Conservation (phyloP, 2,329 filamentous ascomycete genomes). For the Colletotrichum shisoi region DNA sequence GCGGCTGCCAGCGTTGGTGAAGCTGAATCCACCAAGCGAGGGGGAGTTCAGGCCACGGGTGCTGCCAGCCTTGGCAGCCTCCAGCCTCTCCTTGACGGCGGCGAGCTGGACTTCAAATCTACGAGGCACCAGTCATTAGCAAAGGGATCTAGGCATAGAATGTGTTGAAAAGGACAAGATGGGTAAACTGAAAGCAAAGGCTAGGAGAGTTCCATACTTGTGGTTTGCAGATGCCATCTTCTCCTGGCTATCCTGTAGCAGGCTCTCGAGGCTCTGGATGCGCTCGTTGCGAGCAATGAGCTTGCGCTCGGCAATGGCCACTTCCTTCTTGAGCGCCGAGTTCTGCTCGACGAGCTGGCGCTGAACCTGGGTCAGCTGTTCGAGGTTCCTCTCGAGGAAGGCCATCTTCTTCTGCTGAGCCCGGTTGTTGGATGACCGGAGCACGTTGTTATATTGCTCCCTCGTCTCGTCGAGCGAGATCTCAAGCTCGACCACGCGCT, state of each 20-base stretch:
- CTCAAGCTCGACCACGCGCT: constrained; percentile 96
- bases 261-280: constrained; percentile 88
- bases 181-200: neutral
- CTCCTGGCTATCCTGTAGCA: constrained; percentile 97
- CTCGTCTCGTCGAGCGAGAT: constrained; percentile 96
- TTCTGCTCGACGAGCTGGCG: constrained; percentile 98
- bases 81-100: constrained; percentile 95
- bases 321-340: constrained; percentile 96
- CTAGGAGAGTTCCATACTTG: constrained; percentile 66
- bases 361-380: constrained; percentile 97
- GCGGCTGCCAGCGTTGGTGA: constrained; percentile 68
- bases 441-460: constrained; percentile 98
- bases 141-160: neutral
- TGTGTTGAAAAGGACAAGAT: constrained; percentile 3
- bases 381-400: constrained; percentile 96
- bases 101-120: constrained; percentile 98
- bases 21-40: constrained; percentile 74
- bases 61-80: constrained; percentile 90
- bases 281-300: constrained; percentile 95
- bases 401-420: constrained; percentile 99
- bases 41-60: constrained; percentile 80
- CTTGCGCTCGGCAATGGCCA: constrained; percentile 97
- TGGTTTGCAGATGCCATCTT: constrained; percentile 97
- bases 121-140: constrained; percentile 28
- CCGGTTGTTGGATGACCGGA: constrained; percentile 95